A percentile compares a stretch with the other conserved stretches of the same genome.
phyloP scores from a whole-genome alignment of 768 basidiomycete genomes.

The Crepidotus variabilis region DNA sequence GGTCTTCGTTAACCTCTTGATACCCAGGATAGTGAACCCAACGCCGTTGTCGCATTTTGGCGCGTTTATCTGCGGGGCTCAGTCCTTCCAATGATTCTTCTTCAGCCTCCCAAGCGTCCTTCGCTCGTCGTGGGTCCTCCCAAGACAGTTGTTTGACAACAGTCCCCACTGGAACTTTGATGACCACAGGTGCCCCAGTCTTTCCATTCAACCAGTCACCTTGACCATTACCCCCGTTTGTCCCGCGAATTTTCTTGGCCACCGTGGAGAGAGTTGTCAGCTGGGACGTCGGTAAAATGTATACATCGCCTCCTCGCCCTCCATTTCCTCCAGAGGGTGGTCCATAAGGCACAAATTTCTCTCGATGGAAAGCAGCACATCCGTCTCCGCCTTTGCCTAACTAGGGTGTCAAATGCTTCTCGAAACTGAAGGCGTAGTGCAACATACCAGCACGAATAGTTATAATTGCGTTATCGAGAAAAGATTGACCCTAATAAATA shows the following conservation, averaged over 20 bases:
- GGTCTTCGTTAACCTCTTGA: constrained; percentile 55
- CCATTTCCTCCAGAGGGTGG: constrained; percentile 95
- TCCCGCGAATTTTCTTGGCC: constrained; percentile 61
- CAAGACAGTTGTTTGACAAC: constrained; percentile 74
- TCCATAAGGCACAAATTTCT: constrained; percentile 78
- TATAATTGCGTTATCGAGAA: constrained; percentile 81
- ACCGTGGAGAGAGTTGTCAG: constrained; percentile 78
- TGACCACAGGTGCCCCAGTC: constrained; percentile 64
- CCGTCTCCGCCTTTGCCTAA: constrained; percentile 86
- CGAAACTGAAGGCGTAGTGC: not conserved
- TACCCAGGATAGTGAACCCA: constrained; percentile 82
- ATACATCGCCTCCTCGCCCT: constrained; percentile 84
- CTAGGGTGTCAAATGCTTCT: constrained; percentile 2
- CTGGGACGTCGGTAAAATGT: constrained; percentile 73
- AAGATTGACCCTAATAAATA: constrained; percentile 63
- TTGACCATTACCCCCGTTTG: constrained; percentile 66
- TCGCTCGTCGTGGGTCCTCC: constrained; percentile 60
- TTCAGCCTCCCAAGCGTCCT: constrained; percentile 73
- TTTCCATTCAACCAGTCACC: constrained; percentile 89
- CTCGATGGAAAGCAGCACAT: constrained; percentile 89
- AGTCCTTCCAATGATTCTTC: constrained; percentile 53
- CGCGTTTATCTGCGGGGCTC: constrained; percentile 40
- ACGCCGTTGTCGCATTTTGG: constrained; percentile 58
- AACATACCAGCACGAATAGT: constrained; percentile 69
- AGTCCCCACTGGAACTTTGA: constrained; percentile 88